Conservation (phyloP, 2,329 filamentous ascomycete genomes). For the Pseudogymnoascus sp. region DNA sequence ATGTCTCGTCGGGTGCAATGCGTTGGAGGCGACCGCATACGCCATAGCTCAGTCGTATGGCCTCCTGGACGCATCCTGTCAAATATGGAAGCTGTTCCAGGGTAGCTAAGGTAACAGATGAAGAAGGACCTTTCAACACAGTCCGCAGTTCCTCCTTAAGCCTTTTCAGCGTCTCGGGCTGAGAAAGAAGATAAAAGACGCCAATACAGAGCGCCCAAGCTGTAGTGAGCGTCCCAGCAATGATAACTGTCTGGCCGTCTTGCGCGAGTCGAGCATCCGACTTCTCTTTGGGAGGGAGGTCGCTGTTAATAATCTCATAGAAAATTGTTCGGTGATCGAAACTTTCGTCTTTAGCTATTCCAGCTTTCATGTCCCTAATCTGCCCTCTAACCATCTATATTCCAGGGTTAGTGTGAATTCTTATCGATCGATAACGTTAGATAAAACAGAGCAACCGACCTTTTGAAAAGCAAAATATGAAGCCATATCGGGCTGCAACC, state of each 20-base stretch:
- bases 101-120: conserved; percentile 11
- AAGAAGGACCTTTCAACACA: conserved; percentile 15
- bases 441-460: conserved; percentile 7
- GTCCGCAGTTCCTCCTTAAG: conserved; percentile 31
- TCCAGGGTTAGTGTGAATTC: neutral
- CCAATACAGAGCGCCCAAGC: conserved; percentile 29
- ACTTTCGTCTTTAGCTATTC: conserved; percentile 11
- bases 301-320: conserved; percentile 22
- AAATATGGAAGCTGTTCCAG: conserved; percentile 28
- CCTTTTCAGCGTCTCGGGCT: conserved; percentile 25
- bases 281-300: conserved; percentile 32
- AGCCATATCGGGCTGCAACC: conserved; percentile 13
- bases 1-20: conserved; percentile 21
- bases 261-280: conserved; percentile 25
- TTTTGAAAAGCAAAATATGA: conserved; percentile 17
- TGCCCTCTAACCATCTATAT: conserved; percentile 12
- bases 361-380: conserved; percentile 9
- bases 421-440: neutral
- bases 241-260: conserved; percentile 26
- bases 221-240: conserved; percentile 34
- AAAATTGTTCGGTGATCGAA: conserved; percentile 23
- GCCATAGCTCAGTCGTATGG: conserved; percentile 29
- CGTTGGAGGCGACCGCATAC: conserved; percentile 26
- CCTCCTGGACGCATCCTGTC: conserved; percentile 30
- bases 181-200: conserved; percentile 31